Conservation (phyloP, 225 moss, liverwort and hornwort species). For the Asterella californica region DNA sequence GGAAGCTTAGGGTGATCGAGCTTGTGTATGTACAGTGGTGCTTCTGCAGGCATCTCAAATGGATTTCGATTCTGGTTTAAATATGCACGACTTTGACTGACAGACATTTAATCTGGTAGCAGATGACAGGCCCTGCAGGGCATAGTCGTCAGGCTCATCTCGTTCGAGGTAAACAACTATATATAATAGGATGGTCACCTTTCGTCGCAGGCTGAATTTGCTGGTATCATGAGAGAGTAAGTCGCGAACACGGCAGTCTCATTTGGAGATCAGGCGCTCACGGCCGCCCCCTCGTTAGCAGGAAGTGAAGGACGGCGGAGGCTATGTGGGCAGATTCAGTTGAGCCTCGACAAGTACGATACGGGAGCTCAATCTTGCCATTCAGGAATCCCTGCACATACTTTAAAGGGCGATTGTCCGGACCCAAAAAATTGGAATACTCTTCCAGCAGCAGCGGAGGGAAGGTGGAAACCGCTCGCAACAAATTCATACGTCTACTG, state of each 20-base stretch:
- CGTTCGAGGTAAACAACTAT: neutral
- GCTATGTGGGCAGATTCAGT: constrained; percentile 5
- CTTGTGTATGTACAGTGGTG: neutral
- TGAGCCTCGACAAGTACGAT: neutral
- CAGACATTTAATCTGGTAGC: neutral
- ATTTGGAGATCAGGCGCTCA: neutral
- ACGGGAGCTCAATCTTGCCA: neutral
- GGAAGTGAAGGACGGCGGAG: neutral
- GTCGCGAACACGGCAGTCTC: neutral
- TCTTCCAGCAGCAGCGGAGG: neutral
- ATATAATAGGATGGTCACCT: neutral
- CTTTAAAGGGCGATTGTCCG: neutral
- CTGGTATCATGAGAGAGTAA: neutral
- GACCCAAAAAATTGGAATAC: neutral
- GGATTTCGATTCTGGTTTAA: neutral
- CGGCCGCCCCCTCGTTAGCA: neutral
- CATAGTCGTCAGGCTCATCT: neutral
- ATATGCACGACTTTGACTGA: neutral
- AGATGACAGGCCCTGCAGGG: neutral
- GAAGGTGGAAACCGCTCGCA: neutral
- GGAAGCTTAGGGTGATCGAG: no score
- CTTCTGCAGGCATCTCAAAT: neutral
- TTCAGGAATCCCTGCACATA: constrained; percentile 5
- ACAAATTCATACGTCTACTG: neutral
- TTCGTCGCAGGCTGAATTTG: neutral